These are phyloP conservation scores for Geotrichum siamense DNA, from an alignment of 1,139 yeast species.

Conservation along the genomic window DNA sequence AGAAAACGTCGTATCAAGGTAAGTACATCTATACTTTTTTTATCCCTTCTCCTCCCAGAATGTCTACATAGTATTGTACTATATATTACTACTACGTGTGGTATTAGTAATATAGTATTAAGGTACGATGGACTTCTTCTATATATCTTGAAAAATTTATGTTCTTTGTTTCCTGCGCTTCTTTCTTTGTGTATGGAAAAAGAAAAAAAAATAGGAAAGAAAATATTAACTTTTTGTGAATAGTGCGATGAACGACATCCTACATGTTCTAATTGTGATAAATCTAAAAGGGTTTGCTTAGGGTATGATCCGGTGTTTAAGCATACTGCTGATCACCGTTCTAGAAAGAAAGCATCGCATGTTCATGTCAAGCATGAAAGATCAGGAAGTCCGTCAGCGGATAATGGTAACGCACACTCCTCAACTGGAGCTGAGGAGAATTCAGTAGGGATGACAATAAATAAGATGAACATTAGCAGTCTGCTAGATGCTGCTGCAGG, in stretches of 20 bases:
- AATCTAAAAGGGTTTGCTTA: slow-evolving; percentile 59
- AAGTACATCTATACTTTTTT: slow-evolving; percentile 5
- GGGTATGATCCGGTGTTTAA: slow-evolving; percentile 47
- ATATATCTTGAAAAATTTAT: slow-evolving; percentile 4
- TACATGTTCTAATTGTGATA: slow-evolving; percentile 63
- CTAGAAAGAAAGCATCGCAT: neutral
- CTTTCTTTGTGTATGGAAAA: slow-evolving; percentile 23
- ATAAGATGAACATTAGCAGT: slow-evolving; percentile 27
- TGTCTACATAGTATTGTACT: too few species aligned
- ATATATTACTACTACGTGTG: too few species aligned
- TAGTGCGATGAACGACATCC: slow-evolving; percentile 70
- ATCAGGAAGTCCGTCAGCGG: slow-evolving; percentile 2
- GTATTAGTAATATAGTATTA: too few species aligned
- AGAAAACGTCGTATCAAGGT: slow-evolving; percentile 53
- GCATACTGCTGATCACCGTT: slow-evolving; percentile 1
- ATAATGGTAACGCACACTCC: too few species aligned
- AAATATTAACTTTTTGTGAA: neutral
- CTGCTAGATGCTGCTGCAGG: slow-evolving; percentile 29
- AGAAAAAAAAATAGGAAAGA: slow-evolving; percentile 23
- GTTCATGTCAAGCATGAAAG: neutral
- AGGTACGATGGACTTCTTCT: slow-evolving; percentile 3
- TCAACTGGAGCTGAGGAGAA: neutral
- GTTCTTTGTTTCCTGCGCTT: neutral
- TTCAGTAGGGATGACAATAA: neutral
- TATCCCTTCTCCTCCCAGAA: too few species aligned